Evolutionary conservation across 345 rosid species (phyloP).

Genomic region (Noccaea bulbosa): DNA sequence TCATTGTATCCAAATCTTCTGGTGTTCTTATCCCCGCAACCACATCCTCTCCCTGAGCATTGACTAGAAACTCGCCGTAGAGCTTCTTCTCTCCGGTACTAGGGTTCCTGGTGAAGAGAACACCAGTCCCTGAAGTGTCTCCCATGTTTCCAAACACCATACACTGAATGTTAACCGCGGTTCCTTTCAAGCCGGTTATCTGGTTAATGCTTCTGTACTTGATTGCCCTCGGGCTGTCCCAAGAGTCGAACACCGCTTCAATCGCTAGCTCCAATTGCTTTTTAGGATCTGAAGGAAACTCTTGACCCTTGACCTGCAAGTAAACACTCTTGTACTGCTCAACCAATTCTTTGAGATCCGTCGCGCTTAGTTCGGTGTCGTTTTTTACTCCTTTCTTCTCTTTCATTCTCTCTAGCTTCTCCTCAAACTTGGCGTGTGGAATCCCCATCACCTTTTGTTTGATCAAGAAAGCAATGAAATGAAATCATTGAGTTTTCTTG

Average conservation of each 20-base stretch:
- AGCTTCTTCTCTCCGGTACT: constrained; percentile 91
- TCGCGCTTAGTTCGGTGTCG: constrained; percentile 72
- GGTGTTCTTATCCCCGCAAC: constrained; percentile 98
- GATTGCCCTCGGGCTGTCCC: constrained; percentile 88
- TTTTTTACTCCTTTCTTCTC: constrained; percentile 62
- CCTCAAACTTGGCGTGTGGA: constrained; percentile 81
- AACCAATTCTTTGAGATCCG: constrained; percentile 83
- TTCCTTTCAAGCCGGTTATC: constrained; percentile 83
- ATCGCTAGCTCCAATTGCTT: constrained; percentile 69
- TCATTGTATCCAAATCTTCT: constrained; percentile 78
- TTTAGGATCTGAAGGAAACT: constrained; percentile 93
- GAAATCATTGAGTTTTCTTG: constrained; percentile 3
- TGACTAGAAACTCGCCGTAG: constrained; percentile 88
- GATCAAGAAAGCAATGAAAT: constrained; percentile 14
- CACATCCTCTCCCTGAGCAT: constrained; percentile 99
- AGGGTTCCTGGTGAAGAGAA: constrained; percentile 92
- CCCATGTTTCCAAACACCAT: constrained; percentile 99
- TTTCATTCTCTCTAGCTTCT: constrained; percentile 71
- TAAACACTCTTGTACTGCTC: constrained; percentile 83
- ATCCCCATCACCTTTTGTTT: constrained; percentile 78
- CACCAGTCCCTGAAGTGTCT: constrained; percentile 90
- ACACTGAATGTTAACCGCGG: constrained; percentile 91
- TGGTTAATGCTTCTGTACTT: constrained; percentile 91
- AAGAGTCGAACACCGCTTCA: constrained; percentile 85
- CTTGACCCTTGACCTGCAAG: constrained; percentile 59